Evolutionary conservation across 2,329 filamentous ascomycete genomes (phyloP).

Genomic region (Ramichloridium luteum): DNA sequence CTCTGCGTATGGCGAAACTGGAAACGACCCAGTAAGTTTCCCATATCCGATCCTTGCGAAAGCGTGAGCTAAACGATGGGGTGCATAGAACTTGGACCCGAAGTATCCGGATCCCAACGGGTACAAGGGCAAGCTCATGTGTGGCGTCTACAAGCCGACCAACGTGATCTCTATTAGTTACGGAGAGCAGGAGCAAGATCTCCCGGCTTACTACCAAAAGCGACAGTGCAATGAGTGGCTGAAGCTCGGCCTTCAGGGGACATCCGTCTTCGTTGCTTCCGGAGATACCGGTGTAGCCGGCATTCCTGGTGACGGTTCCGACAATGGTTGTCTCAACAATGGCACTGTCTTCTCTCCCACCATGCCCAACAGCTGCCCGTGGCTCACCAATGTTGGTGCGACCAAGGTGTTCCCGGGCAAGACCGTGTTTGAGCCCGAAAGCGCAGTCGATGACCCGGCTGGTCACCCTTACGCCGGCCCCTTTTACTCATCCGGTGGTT

Average conservation of each 20-base stretch:
- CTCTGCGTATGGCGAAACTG: constrained; percentile 5
- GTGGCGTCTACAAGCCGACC: constrained; percentile 38
- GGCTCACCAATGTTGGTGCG: constrained; percentile 19
- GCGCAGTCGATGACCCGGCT: constrained; percentile 26
- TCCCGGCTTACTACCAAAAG: constrained; percentile 40
- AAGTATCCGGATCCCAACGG: constrained; percentile 44
- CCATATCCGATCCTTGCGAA: too few species aligned
- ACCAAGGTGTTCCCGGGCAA: constrained; percentile 21
- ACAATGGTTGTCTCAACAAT: constrained; percentile 19
- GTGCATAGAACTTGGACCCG: too few species aligned
- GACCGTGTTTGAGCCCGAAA: constrained; percentile 21
- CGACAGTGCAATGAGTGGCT: constrained; percentile 30
- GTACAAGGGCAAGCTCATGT: constrained; percentile 36
- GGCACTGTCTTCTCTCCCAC: constrained; percentile 18
- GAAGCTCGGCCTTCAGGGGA: constrained; percentile 37
- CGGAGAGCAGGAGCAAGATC: constrained; percentile 40
- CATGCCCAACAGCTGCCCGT: constrained; percentile 18
- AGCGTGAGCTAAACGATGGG: too few species aligned
- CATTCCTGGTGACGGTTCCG: constrained; percentile 16
- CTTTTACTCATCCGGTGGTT: constrained; percentile 34
- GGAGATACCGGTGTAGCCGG: constrained; percentile 38
- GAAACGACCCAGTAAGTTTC: constrained; percentile 27
- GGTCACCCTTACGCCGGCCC: constrained; percentile 26
- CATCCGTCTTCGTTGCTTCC: constrained; percentile 40
- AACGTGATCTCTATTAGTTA: constrained; percentile 48